phyloP scores from a whole-genome alignment of 768 basidiomycete genomes.

The Pulveroboletus sp. region DNA sequence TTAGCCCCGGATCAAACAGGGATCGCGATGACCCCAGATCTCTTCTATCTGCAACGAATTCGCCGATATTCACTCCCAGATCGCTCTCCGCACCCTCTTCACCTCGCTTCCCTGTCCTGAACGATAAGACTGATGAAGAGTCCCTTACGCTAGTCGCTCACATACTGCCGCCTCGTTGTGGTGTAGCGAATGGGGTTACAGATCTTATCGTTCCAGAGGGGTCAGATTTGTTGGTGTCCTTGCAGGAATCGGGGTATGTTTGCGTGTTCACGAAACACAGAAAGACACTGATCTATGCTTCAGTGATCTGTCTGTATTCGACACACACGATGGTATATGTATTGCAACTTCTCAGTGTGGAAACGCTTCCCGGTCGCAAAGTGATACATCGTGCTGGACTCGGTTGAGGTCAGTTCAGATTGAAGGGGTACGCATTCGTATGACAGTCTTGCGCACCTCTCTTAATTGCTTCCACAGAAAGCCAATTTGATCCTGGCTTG shows the following conservation, averaged over 20 bases:
- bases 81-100: slow-evolving; percentile 38
- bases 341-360: slow-evolving; percentile 20
- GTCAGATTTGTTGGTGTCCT: slow-evolving; percentile 41
- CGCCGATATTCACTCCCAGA: slow-evolving; percentile 36
- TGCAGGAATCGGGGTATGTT: slow-evolving; percentile 65
- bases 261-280: neutral
- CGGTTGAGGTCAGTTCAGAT: slow-evolving; percentile 19
- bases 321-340: slow-evolving; percentile 47
- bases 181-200: slow-evolving; percentile 37
- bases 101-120: slow-evolving; percentile 10
- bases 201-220: slow-evolving; percentile 45
- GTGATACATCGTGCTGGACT: slow-evolving; percentile 18
- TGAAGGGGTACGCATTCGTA: slow-evolving; percentile 13
- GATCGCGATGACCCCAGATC: slow-evolving; percentile 36
- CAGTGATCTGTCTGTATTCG: slow-evolving; percentile 53
- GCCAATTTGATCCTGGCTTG: slow-evolving; percentile 39
- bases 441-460: neutral
- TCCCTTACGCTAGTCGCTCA: slow-evolving; percentile 24
- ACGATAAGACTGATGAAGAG: slow-evolving; percentile 16
- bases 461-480: slow-evolving; percentile 11
- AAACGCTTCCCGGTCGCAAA: slow-evolving; percentile 1
- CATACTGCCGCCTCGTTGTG: slow-evolving; percentile 45
- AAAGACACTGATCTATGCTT: slow-evolving; percentile 4
- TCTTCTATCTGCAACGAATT: slow-evolving; percentile 43
- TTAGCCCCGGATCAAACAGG: slow-evolving; percentile 15